Percentiles rank a stretch among this genome's conserved stretches.
phyloP scores from a whole-genome alignment of 768 basidiomycete genomes.

The Mycena vitilis region DNA sequence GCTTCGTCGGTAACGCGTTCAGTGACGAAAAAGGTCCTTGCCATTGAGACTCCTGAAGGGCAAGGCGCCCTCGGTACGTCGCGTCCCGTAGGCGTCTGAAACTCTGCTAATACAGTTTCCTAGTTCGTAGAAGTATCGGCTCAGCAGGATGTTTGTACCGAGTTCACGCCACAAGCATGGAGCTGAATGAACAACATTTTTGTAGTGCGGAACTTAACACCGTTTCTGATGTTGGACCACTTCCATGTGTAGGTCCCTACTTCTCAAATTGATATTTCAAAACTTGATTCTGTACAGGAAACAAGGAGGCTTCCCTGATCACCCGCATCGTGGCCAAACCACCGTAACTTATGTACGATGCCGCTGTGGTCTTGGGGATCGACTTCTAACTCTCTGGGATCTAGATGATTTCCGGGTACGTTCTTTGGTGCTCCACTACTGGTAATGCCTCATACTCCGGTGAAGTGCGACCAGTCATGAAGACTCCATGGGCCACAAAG shows the following conservation, averaged over 20 bases:
- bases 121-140: slow-evolving; percentile 90
- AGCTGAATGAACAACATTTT: neutral
- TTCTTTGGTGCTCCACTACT: neutral
- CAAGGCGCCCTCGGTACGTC: slow-evolving; percentile 17
- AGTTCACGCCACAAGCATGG: neutral
- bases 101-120: slow-evolving; percentile 41
- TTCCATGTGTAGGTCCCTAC: slow-evolving; percentile 72
- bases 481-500: slow-evolving; percentile 90
- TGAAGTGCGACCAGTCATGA: slow-evolving; percentile 81
- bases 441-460: neutral
- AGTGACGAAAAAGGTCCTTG: slow-evolving; percentile 82
- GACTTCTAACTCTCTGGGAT: neutral
- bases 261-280: neutral
- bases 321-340: slow-evolving; percentile 91
- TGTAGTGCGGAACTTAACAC: slow-evolving; percentile 79
- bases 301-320: slow-evolving; percentile 79
- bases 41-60: slow-evolving; percentile 78
- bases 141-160: slow-evolving; percentile 52
- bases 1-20: slow-evolving; percentile 63
- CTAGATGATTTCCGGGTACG: slow-evolving; percentile 80
- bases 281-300: slow-evolving; percentile 52
- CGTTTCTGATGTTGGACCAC: slow-evolving; percentile 93
- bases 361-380: too few species aligned
- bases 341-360: slow-evolving; percentile 76
- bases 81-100: too few species aligned